Conservation (phyloP, 345 rosid genomes). For the Anastatica hierochuntica region DNA sequence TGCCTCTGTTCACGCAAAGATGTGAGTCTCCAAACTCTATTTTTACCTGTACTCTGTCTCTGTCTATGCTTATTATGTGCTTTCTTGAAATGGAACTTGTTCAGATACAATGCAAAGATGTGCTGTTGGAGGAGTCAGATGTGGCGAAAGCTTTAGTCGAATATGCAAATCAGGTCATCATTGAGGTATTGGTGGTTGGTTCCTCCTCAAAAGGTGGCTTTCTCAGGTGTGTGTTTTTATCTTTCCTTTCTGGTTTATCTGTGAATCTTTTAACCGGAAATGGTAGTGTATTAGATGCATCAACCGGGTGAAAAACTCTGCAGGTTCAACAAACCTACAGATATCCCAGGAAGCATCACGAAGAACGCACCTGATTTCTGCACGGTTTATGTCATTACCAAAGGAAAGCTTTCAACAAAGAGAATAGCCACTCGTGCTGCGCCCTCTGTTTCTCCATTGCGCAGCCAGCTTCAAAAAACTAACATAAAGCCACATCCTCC, state of each 20-base stretch:
- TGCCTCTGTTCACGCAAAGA: constrained; percentile 86
- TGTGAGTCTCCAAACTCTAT: constrained; percentile 30
- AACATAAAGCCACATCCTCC: constrained; percentile 22
- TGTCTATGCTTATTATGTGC: constrained; percentile 6
- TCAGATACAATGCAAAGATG: constrained; percentile 78
- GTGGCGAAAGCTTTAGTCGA: constrained; percentile 61
- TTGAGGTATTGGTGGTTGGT: constrained; percentile 66
- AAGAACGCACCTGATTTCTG: constrained; percentile 84
- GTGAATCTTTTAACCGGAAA: not conserved
- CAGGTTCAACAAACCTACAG: constrained; percentile 54
- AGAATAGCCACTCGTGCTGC: constrained; percentile 60
- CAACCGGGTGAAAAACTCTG: constrained; percentile 4
- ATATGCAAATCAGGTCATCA: constrained; percentile 36
- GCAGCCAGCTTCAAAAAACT: constrained; percentile 27
- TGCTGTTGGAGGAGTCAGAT: constrained; percentile 68
- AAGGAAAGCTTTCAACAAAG: constrained; percentile 66
- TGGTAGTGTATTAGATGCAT: constrained; percentile 1
- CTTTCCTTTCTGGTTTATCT: not conserved
- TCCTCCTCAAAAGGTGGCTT: constrained; percentile 58
- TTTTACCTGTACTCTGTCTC: not conserved
- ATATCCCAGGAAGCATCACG: constrained; percentile 45
- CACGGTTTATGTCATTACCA: constrained; percentile 54
- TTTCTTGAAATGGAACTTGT: not conserved
- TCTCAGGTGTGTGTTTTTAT: constrained; percentile 46
- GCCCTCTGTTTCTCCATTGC: constrained; percentile 39